Conservation (phyloP, 805 yeast genomes). For the Komagataella kurtzmanii region DNA sequence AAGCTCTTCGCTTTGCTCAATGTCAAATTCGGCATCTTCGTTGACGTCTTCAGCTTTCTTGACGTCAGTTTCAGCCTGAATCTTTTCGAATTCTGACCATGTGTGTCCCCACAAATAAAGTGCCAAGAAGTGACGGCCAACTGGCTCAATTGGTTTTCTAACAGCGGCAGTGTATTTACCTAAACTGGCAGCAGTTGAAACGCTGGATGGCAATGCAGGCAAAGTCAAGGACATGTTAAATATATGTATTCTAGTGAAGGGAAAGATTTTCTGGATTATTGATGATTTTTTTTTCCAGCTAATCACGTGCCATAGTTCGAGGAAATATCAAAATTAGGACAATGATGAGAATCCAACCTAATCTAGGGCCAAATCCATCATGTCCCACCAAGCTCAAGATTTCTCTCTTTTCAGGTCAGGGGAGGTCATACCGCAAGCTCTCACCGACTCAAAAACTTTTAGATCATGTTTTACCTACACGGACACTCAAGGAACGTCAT, state of each 20-base stretch:
- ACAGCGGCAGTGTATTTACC: constrained; percentile 35
- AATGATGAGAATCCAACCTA: neutral
- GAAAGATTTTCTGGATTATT: neutral
- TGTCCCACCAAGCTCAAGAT: constrained; percentile 9
- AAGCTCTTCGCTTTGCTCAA: constrained; percentile 55
- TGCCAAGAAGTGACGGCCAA: constrained; percentile 89
- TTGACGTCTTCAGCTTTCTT: constrained; percentile 47
- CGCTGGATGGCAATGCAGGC: constrained; percentile 42
- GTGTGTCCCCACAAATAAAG: constrained; percentile 89
- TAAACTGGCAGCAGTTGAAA: constrained; percentile 32
- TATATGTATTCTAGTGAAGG: neutral
- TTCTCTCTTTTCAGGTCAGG: neutral
- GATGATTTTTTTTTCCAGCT: neutral
- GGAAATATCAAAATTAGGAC: neutral
- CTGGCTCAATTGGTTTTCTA: constrained; percentile 87
- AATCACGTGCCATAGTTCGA: neutral
- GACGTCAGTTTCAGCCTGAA: constrained; percentile 85
- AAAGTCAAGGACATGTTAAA: constrained; percentile 19
- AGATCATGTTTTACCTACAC: constrained; percentile 17
- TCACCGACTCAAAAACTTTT: constrained; percentile 2
- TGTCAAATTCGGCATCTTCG: constrained; percentile 61
- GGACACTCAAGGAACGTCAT: constrained; percentile 37
- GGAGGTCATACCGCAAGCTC: neutral
- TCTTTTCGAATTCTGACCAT: constrained; percentile 93
- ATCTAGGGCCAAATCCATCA: neutral